Percentiles rank a stretch among this genome's conserved stretches.
Evolutionary conservation across 129 eudicot genomes (phyloP).

Genomic region (Centaurea solstitialis): DNA sequence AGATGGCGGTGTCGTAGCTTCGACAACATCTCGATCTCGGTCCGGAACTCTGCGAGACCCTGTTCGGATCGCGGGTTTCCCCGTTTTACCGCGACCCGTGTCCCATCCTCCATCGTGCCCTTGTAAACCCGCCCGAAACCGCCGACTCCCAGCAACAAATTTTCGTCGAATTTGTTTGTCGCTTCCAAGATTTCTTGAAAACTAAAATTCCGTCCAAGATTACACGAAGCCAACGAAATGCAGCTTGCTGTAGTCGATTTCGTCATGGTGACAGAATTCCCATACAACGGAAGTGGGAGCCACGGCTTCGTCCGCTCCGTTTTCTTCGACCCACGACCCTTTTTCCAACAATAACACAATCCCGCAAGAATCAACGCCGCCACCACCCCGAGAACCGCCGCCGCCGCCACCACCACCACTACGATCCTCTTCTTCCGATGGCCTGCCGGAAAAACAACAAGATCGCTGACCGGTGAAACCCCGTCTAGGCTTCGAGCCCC

Average conservation of each 20-base stretch:
- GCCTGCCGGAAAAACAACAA: conserved; percentile 38
- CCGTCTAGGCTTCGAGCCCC: conserved; percentile 81
- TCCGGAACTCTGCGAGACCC: conserved; percentile 89
- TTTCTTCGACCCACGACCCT: conserved; percentile 53
- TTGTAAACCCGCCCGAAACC: conserved; percentile 98
- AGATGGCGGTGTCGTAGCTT: conserved; percentile 96
- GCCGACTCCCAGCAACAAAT: conserved; percentile 86
- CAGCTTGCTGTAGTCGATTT: conserved; percentile 87
- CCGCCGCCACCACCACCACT: conserved; percentile 38
- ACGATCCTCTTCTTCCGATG: conserved; percentile 41
- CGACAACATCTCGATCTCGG: conserved; percentile 96
- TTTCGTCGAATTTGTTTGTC: conserved; percentile 84
- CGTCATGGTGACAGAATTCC: conserved; percentile 77
- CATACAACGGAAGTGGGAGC: conserved; percentile 86
- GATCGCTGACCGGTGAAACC: conserved; percentile 47
- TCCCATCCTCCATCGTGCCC: conserved; percentile 94
- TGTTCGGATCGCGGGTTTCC: conserved; percentile 97
- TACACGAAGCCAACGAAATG: conserved; percentile 75
- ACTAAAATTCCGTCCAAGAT: conserved; percentile 70
- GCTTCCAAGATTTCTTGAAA: conserved; percentile 96
- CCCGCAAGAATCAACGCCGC: conserved; percentile 50
- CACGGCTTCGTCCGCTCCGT: conserved; percentile 54
- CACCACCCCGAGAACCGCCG: conserved; percentile 51
- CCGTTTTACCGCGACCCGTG: conserved; percentile 80
- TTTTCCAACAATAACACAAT: conserved; percentile 59